Conservation (phyloP, 2,329 filamentous ascomycete genomes). For the Penicillium paneum region DNA sequence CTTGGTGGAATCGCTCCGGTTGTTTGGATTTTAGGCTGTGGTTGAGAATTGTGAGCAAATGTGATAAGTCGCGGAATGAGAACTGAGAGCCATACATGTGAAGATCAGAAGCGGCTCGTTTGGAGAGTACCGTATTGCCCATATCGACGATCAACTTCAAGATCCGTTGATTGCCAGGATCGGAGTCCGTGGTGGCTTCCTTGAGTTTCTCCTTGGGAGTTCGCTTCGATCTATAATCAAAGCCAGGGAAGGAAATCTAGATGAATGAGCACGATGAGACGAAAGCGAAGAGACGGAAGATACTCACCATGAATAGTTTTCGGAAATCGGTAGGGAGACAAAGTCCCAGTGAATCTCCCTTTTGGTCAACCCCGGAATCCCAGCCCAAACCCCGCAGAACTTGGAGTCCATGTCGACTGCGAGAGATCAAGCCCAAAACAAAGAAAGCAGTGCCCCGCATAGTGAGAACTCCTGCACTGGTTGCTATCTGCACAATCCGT, state of each 20-base stretch:
- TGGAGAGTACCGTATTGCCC: constrained; percentile 89
- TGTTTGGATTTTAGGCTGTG: constrained; percentile 72
- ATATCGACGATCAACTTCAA: constrained; percentile 82
- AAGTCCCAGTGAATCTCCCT: constrained; percentile 80
- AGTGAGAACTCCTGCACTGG: constrained; percentile 83
- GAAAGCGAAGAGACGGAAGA: neutral
- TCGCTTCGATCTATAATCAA: constrained; percentile 44
- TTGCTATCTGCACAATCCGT: constrained; percentile 83
- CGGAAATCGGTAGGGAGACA: constrained; percentile 78
- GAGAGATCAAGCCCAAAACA: constrained; percentile 85
- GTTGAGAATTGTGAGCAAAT: constrained; percentile 14
- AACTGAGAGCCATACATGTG: constrained; percentile 49
- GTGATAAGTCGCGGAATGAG: neutral
- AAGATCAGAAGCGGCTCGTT: constrained; percentile 78
- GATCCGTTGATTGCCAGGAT: constrained; percentile 69
- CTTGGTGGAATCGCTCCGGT: constrained; percentile 69
- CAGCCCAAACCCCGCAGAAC: constrained; percentile 87
- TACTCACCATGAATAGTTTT: constrained; percentile 71
- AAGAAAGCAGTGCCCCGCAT: constrained; percentile 95
- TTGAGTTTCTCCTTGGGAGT: constrained; percentile 48
- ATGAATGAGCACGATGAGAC: constrained; percentile 20
- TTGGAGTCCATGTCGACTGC: constrained; percentile 86
- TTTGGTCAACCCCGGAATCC: constrained; percentile 82
- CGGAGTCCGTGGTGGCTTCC: constrained; percentile 57
- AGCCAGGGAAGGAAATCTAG: constrained; percentile 38